A percentile compares a stretch with the other conserved stretches of the same genome.
Evolutionary conservation across 192 early-diverging fungal genomes (phyloP).

Genomic region (Gonapodya prolifera): DNA sequence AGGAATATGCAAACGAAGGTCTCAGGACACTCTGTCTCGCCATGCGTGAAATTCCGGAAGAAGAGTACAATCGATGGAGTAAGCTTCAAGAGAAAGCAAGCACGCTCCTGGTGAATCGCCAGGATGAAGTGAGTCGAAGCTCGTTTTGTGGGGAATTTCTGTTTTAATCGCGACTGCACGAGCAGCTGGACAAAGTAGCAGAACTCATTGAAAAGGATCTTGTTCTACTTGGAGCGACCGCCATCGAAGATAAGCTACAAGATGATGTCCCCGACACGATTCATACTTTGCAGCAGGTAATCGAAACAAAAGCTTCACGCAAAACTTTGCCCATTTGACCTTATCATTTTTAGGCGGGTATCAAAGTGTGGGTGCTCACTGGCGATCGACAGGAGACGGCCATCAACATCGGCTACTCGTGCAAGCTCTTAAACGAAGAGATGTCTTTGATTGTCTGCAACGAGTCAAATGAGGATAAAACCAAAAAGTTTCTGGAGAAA

Average conservation of each 20-base stretch:
- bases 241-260: constrained; percentile 97
- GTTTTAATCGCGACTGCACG: constrained; percentile 8
- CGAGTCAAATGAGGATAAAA: constrained; percentile 79
- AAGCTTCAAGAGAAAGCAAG: constrained; percentile 67
- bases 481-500: constrained; percentile 79
- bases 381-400: constrained; percentile 98
- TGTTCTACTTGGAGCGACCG: constrained; percentile 87
- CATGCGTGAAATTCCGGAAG: constrained; percentile 77
- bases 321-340: neutral
- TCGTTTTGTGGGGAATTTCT: neutral
- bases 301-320: constrained; percentile 8
- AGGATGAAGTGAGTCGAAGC: constrained; percentile 13
- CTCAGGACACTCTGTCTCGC: constrained; percentile 92
- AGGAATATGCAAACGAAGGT: constrained; percentile 89
- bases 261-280: constrained; percentile 99
- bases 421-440: constrained; percentile 91
- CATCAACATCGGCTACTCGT: constrained; percentile 96
- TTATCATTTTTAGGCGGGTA: neutral
- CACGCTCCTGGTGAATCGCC: constrained; percentile 7
- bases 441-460: constrained; percentile 92
- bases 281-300: constrained; percentile 83
- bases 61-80: constrained; percentile 77
- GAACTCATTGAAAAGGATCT: constrained; percentile 92
- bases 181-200: constrained; percentile 80
- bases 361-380: constrained; percentile 63